These are phyloP conservation scores for Suhomyces kunorum DNA, from an alignment of 1,139 yeast species.

Conservation along the genomic window DNA sequence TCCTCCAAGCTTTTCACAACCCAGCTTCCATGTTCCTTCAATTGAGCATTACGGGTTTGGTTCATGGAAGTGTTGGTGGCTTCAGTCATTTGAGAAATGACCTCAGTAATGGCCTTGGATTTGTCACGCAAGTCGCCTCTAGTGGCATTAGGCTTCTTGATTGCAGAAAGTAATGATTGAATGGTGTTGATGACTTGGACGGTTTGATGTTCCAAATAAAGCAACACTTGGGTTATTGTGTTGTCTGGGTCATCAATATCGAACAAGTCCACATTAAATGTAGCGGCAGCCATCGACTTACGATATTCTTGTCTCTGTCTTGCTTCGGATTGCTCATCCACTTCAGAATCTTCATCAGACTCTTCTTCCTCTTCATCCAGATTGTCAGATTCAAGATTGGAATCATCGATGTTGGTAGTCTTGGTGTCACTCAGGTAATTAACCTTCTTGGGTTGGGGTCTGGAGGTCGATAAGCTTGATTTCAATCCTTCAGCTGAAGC, in stretches of 20 bases:
- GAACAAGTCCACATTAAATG: slow-evolving; percentile 70
- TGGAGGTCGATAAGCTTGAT: slow-evolving; percentile 11
- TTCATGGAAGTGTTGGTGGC: slow-evolving; percentile 89
- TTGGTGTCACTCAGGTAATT: slow-evolving; percentile 17
- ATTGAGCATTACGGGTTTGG: slow-evolving; percentile 77
- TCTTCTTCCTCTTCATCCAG: slow-evolving; percentile 14
- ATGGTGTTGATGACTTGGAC: slow-evolving; percentile 89
- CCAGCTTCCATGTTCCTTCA: slow-evolving; percentile 90
- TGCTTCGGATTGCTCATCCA: slow-evolving; percentile 31
- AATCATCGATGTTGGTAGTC: slow-evolving; percentile 13
- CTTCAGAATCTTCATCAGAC: slow-evolving; percentile 20
- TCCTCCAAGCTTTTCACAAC: slow-evolving; percentile 84
- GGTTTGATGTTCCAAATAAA: slow-evolving; percentile 90
- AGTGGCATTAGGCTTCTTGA: slow-evolving; percentile 74
- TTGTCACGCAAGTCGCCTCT: slow-evolving; percentile 73
- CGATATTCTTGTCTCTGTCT: slow-evolving; percentile 51
- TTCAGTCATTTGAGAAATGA: slow-evolving; percentile 83
- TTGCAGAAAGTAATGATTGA: slow-evolving; percentile 74
- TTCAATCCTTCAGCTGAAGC: slow-evolving; percentile 6
- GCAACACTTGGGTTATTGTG: slow-evolving; percentile 78
- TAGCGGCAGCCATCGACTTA: slow-evolving; percentile 54
- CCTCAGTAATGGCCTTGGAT: slow-evolving; percentile 71
- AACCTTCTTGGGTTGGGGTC: slow-evolving; percentile 14
- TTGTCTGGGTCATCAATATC: slow-evolving; percentile 86
- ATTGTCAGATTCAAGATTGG: slow-evolving; percentile 9